Conservation (phyloP, 345 rosid genomes). For the Hibiscus tridactylites region DNA sequence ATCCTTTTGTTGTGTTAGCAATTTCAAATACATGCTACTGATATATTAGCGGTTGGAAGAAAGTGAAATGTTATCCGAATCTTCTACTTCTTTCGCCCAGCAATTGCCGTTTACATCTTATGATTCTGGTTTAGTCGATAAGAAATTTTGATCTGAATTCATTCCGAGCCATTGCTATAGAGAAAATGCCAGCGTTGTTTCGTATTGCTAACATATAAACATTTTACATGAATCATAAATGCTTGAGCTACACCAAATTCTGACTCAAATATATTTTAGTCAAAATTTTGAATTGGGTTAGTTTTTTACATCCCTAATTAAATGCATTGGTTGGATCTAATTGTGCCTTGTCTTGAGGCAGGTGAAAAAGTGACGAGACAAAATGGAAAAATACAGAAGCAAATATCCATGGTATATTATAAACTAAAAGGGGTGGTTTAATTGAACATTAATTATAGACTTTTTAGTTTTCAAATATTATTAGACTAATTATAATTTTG, state of each 20-base stretch:
- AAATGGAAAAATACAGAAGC: background rate
- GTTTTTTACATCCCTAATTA: too few species aligned
- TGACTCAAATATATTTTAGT: too few species aligned
- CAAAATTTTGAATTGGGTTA: too few species aligned
- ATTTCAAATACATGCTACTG: background rate
- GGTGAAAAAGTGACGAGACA: background rate
- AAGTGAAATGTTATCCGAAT: background rate
- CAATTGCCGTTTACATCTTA: background rate
- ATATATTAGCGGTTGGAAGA: constrained; percentile 2
- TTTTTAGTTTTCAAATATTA: background rate
- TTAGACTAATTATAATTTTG: too few species aligned
- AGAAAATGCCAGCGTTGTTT: background rate
- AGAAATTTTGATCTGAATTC: background rate
- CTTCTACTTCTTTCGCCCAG: background rate
- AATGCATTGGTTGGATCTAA: background rate
- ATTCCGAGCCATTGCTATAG: background rate
- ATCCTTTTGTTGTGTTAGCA: background rate
- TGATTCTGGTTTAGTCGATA: background rate
- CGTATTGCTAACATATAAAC: too few species aligned
- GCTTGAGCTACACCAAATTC: too few species aligned
- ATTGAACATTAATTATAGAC: background rate
- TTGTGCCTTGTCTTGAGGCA: background rate
- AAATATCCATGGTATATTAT: background rate
- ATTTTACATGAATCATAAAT: background rate
- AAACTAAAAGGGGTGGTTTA: background rate